Conservation (phyloP, 768 basidiomycete genomes). For the Coprinopsis strossmayeri region DNA sequence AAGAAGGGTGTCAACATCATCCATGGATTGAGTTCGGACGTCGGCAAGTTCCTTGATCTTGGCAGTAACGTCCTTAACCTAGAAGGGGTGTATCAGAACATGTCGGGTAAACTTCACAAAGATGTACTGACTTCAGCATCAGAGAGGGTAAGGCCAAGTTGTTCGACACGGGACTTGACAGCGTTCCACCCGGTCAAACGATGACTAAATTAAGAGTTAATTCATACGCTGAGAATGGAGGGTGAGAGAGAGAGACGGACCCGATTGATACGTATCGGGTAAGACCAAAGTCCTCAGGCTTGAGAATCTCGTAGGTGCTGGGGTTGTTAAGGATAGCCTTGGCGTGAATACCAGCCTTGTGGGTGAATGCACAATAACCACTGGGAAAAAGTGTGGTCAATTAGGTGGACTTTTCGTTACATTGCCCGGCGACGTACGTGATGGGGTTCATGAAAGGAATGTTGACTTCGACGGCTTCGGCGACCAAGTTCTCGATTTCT, state of each 20-base stretch:
- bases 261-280: slow-evolving; percentile 98
- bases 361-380: slow-evolving; percentile 99
- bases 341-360: slow-evolving; percentile 99
- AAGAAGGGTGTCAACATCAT: slow-evolving; percentile 95
- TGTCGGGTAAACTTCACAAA: slow-evolving; percentile 1
- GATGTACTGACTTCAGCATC: slow-evolving; percentile 72
- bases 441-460: slow-evolving; percentile 97
- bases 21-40: slow-evolving; percentile 97
- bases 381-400: slow-evolving; percentile 31
- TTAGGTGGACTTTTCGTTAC: no score
- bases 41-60: slow-evolving; percentile 99
- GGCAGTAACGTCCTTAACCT: slow-evolving; percentile 97
- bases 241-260: slow-evolving; percentile 28
- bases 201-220: slow-evolving; percentile 42
- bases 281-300: slow-evolving; percentile 98
- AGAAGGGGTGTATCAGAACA: slow-evolving; percentile 5
- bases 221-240: neutral
- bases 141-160: slow-evolving; percentile 81
- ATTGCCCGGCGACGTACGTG: slow-evolving; percentile 55
- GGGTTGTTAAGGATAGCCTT: slow-evolving; percentile 98
- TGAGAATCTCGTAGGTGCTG: slow-evolving; percentile 97
- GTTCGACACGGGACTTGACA: slow-evolving; percentile 98
- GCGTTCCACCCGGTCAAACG: slow-evolving; percentile 99
- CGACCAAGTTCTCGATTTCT: slow-evolving; percentile 98
- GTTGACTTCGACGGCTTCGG: slow-evolving; percentile 96